These are phyloP conservation scores for Suillus subaureus DNA, from an alignment of 768 basidiomycete genomes.

Conservation along the genomic window DNA sequence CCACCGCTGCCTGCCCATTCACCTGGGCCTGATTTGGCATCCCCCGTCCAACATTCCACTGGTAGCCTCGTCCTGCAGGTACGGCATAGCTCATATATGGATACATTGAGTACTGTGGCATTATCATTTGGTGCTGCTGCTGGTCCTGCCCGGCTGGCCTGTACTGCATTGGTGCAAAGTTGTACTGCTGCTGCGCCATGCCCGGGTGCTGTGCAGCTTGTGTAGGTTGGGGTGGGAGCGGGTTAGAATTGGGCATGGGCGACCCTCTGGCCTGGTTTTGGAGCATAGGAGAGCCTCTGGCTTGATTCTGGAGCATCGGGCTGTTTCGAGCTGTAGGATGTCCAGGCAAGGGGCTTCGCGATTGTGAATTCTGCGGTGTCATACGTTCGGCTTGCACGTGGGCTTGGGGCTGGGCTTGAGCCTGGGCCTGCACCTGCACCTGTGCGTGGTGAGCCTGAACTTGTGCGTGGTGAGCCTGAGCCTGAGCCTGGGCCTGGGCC, in stretches of 20 bases:
- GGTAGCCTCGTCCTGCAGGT: conserved; percentile 23
- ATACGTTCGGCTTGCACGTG: conserved; percentile 14
- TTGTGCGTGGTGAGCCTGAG: conserved; percentile 9
- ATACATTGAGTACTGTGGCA: conserved; percentile 31
- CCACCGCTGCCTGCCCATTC: conserved; percentile 26
- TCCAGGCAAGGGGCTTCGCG: conserved; percentile 18
- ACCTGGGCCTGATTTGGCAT: conserved; percentile 18
- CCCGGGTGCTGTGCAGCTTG: conserved; percentile 29
- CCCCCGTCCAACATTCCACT: conserved; percentile 27
- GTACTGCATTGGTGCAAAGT: conserved; percentile 30
- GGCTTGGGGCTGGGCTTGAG: conserved; percentile 20
- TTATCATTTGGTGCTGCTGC: conserved; percentile 34
- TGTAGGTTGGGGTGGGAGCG: conserved; percentile 26
- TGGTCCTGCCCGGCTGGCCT: conserved; percentile 35
- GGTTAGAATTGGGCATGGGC: conserved; percentile 23
- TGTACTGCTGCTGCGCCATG: conserved; percentile 38
- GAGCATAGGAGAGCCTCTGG: conserved; percentile 34
- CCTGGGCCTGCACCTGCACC: conserved; percentile 17
- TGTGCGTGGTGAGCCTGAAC: conserved; percentile 19
- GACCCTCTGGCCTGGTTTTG: conserved; percentile 12
- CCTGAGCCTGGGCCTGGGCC: conserved; percentile 17
- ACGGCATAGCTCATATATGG: conserved; percentile 27
- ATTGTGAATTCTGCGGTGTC: conserved; percentile 29
- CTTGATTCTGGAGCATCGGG: conserved; percentile 38
- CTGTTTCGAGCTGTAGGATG: conserved; percentile 32